A percentile compares a stretch with the other conserved stretches of the same genome.
Evolutionary conservation across 2,329 filamentous ascomycete species (phyloP).

Genomic region (Alternaria hordeiaustralica): DNA sequence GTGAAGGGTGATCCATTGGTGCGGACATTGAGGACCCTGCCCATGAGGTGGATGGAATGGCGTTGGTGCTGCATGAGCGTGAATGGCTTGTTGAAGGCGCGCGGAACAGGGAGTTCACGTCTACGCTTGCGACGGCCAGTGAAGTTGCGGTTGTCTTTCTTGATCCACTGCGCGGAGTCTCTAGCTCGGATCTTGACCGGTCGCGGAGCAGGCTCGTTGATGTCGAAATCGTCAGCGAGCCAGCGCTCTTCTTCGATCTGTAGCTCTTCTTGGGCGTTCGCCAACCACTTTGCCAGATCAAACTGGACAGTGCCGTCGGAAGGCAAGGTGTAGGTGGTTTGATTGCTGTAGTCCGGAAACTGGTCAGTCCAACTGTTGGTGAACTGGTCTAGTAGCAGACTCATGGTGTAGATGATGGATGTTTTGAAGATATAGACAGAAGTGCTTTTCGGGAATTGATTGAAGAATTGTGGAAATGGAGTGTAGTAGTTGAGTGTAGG

Average conservation of each 20-base stretch:
- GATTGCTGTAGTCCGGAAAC: neutral
- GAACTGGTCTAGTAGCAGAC: neutral
- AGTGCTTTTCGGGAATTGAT: neutral
- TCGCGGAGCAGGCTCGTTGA: neutral
- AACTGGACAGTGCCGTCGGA: neutral
- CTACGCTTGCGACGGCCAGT: slow-evolving; percentile 22
- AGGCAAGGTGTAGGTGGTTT: neutral
- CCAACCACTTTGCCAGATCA: neutral
- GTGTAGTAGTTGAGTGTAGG: neutral
- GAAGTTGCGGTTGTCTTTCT: slow-evolving; percentile 18
- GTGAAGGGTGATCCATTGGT: slow-evolving; percentile 87
- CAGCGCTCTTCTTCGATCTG: neutral
- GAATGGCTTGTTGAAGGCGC: slow-evolving; percentile 22
- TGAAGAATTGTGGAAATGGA: neutral
- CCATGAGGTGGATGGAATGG: slow-evolving; percentile 82
- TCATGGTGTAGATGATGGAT: neutral
- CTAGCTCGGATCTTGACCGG: neutral
- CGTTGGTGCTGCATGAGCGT: slow-evolving; percentile 69
- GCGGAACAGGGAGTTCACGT: slow-evolving; percentile 9
- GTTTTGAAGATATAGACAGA: neutral
- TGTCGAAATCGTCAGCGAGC: neutral
- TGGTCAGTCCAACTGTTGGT: neutral
- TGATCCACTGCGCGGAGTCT: slow-evolving; percentile 22
- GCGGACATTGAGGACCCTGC: slow-evolving; percentile 78
- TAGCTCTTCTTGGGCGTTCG: neutral